A percentile compares a stretch with the other conserved stretches of the same genome.
phyloP scores from a whole-genome alignment of 129 eudicot genomes.

The Lactuca sativa region DNA sequence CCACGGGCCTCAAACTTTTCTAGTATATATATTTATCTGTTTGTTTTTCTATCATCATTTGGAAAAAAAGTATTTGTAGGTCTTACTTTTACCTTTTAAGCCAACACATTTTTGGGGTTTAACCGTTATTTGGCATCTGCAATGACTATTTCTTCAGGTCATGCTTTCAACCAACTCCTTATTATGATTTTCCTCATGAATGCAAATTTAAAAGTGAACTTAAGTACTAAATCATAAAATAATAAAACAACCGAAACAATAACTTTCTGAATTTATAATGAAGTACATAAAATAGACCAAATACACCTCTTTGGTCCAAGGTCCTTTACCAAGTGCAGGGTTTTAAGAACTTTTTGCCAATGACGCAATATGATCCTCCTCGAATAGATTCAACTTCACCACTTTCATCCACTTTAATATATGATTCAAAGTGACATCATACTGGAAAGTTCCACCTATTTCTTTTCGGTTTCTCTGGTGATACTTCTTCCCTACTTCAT shows the following conservation, averaged over 20 bases:
- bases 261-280: neutral
- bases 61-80: too few species aligned
- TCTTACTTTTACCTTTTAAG: too few species aligned
- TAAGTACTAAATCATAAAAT: neutral
- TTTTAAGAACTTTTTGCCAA: constrained; percentile 86
- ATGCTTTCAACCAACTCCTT: constrained; percentile 64
- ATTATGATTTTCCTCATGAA: constrained; percentile 85
- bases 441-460: constrained; percentile 52
- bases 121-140: too few species aligned
- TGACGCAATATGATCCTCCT: constrained; percentile 88
- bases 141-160: constrained; percentile 75
- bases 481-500: constrained; percentile 49
- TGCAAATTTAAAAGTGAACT: neutral
- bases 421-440: constrained; percentile 9
- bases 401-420: neutral
- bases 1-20: too few species aligned
- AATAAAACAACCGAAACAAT: neutral
- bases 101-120: too few species aligned
- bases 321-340: constrained; percentile 82
- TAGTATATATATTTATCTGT: too few species aligned
- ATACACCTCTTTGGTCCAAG: constrained; percentile 83
- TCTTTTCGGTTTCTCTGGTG: constrained; percentile 69
- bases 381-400: constrained; percentile 59
- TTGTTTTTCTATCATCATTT: too few species aligned
- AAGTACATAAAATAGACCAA: neutral